Conservation (phyloP, 805 yeast genomes). For the Dipodascus geniculatus region DNA sequence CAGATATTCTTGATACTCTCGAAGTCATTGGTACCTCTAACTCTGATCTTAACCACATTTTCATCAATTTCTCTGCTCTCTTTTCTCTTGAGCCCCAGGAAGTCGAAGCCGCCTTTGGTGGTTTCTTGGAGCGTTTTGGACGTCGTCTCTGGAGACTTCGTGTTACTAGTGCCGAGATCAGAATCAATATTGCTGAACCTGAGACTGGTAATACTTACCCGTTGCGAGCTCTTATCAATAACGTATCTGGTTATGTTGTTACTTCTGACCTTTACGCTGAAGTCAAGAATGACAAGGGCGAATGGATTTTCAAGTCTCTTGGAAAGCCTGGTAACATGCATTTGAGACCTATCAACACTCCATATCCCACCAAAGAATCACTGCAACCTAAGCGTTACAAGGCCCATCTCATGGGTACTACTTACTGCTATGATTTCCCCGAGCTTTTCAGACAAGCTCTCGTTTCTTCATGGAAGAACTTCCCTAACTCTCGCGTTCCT, state of each 20-base stretch:
- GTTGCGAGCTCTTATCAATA: slow-evolving; percentile 89
- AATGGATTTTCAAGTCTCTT: slow-evolving; percentile 93
- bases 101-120: slow-evolving; percentile 95
- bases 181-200: slow-evolving; percentile 90
- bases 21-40: slow-evolving; percentile 91
- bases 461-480: slow-evolving; percentile 70
- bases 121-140: slow-evolving; percentile 95
- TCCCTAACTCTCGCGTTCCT: slow-evolving; percentile 34
- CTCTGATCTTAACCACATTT: slow-evolving; percentile 93
- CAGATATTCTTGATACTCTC: slow-evolving; percentile 87
- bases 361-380: slow-evolving; percentile 96
- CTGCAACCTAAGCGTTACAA: slow-evolving; percentile 97
- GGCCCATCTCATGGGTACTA: slow-evolving; percentile 97
- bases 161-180: slow-evolving; percentile 93
- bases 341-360: slow-evolving; percentile 87
- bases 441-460: slow-evolving; percentile 94
- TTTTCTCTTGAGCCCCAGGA: slow-evolving; percentile 91
- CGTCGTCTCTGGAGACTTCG: slow-evolving; percentile 93
- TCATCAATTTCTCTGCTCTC: slow-evolving; percentile 92
- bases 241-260: slow-evolving; percentile 94
- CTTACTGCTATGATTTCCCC: slow-evolving; percentile 97
- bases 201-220: slow-evolving; percentile 87
- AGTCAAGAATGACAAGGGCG: slow-evolving; percentile 82
- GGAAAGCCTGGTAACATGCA: slow-evolving; percentile 97
- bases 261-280: slow-evolving; percentile 92